Evolutionary conservation across 176 grass and related monocot genomes (phyloP).

Genomic region (Cocos nucifera): DNA sequence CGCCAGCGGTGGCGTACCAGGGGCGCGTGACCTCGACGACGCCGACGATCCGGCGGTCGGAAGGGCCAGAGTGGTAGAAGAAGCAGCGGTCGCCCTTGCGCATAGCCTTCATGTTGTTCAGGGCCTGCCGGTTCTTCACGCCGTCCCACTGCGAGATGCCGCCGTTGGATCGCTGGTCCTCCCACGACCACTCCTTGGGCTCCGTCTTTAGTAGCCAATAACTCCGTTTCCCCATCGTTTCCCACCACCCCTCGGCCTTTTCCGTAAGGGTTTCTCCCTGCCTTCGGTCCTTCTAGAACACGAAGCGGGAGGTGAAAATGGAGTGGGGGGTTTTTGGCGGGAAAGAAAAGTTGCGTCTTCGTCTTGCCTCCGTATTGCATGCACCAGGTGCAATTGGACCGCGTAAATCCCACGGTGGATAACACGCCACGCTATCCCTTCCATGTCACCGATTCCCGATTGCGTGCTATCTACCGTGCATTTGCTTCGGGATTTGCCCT

Average conservation of each 20-base stretch:
- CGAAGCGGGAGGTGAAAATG: no score
- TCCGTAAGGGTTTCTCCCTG: no score
- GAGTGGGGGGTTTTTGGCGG: no score
- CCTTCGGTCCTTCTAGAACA: no score
- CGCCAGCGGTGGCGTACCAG: slow-evolving; percentile 38
- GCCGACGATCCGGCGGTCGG: slow-evolving; percentile 52
- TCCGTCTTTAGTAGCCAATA: slow-evolving; percentile 87
- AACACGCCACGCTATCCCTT: no score
- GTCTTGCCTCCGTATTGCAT: no score
- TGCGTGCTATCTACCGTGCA: no score
- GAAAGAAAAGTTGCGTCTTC: no score
- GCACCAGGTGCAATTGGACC: no score
- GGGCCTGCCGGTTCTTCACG: slow-evolving; percentile 69
- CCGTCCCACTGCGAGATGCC: slow-evolving; percentile 76
- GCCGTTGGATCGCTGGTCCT: slow-evolving; percentile 52
- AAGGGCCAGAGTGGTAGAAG: slow-evolving; percentile 15
- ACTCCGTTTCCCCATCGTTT: slow-evolving; percentile 15
- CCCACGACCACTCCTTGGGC: slow-evolving; percentile 85
- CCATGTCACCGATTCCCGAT: no score
- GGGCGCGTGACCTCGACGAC: slow-evolving; percentile 49
- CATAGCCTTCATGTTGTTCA: slow-evolving; percentile 25
- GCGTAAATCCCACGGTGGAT: no score
- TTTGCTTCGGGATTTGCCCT: no score
- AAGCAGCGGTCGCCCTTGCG: slow-evolving; percentile 3
- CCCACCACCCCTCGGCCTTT: neutral